phyloP scores from a whole-genome alignment of 257 asterid genomes.

The Ilex asprella region DNA sequence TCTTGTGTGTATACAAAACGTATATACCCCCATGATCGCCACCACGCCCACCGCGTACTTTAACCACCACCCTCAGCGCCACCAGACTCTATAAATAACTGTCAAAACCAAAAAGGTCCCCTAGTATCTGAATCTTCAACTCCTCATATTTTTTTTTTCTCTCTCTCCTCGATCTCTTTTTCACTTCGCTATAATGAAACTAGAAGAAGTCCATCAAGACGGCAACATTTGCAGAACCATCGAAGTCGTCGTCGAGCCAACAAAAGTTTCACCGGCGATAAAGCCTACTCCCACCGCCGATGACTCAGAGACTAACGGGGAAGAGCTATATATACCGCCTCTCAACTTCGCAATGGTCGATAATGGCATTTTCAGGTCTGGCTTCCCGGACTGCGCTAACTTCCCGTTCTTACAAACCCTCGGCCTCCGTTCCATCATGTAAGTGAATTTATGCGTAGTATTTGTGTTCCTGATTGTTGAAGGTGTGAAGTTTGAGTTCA shows the following conservation, averaged over 20 bases:
- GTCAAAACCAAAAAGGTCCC: not conserved
- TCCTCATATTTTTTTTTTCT: not conserved
- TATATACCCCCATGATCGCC: not conserved
- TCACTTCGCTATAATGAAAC: not conserved
- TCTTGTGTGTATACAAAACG: not conserved
- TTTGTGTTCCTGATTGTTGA: not conserved
- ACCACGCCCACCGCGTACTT: not conserved
- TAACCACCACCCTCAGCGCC: not conserved
- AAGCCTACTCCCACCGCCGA: constrained; percentile 25
- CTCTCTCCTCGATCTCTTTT: not conserved
- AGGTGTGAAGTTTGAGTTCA: not conserved
- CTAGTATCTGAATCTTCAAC: not conserved
- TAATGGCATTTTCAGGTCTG: constrained; percentile 62
- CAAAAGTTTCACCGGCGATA: constrained; percentile 5
- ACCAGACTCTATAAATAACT: not conserved
- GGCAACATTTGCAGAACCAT: constrained; percentile 31
- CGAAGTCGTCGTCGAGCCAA: constrained; percentile 25
- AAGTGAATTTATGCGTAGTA: constrained; percentile 3
- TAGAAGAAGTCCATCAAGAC: not conserved
- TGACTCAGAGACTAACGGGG: constrained; percentile 30
- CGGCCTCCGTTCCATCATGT: constrained; percentile 69
- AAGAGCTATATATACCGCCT: constrained; percentile 55
- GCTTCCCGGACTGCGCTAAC: constrained; percentile 64
- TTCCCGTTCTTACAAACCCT: constrained; percentile 65
- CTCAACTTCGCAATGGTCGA: constrained; percentile 79